Conservation (phyloP, 495 filamentous ascomycete genomes). For the Lichenothelia convexa region DNA sequence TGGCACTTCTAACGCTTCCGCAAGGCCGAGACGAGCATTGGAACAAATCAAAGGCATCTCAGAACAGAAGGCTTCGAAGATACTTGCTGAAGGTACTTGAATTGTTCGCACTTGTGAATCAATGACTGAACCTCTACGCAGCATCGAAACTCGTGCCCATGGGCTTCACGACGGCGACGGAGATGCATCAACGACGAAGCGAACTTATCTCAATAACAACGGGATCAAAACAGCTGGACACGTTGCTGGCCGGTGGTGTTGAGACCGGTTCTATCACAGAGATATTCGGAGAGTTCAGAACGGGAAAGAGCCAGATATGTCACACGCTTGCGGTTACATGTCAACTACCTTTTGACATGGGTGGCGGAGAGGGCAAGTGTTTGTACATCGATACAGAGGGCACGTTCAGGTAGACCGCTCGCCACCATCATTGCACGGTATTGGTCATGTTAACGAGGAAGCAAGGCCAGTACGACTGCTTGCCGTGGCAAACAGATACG, state of each 20-base stretch:
- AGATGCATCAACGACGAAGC: slow-evolving; percentile 93
- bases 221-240: slow-evolving; percentile 91
- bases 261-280: slow-evolving; percentile 98
- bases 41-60: slow-evolving; percentile 97
- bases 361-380: slow-evolving; percentile 93
- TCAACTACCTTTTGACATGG: slow-evolving; percentile 96
- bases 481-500: slow-evolving; percentile 82
- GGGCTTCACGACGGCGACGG: slow-evolving; percentile 98
- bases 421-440: too few relatives aligned
- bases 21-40: slow-evolving; percentile 55
- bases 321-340: slow-evolving; percentile 98
- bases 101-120: not conserved
- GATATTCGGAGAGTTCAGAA: slow-evolving; percentile 94
- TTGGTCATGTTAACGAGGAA: too few relatives aligned
- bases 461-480: slow-evolving; percentile 77
- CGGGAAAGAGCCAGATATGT: slow-evolving; percentile 95
- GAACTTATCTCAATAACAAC: slow-evolving; percentile 97
- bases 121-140: not conserved
- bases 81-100: slow-evolving; percentile 66
- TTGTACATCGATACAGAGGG: slow-evolving; percentile 99
- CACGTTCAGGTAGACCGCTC: slow-evolving; percentile 68
- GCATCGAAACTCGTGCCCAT: slow-evolving; percentile 92
- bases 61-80: slow-evolving; percentile 82
- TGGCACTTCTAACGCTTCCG: slow-evolving; percentile 2
- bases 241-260: slow-evolving; percentile 79